Conservation (phyloP, 1,139 yeast species). For the Suhomyces kunorum region DNA sequence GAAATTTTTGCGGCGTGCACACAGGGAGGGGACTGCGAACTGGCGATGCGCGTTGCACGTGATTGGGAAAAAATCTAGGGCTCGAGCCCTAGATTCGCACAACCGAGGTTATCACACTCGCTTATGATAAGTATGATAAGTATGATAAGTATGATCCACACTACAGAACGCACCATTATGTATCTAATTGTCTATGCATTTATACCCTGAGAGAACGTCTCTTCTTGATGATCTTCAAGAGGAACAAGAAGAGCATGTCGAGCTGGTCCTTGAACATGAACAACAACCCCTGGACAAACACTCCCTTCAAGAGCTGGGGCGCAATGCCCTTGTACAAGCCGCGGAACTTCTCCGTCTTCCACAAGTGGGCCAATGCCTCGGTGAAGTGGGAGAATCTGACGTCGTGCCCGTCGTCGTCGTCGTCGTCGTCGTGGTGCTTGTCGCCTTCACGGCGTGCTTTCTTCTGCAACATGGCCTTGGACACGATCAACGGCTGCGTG, state of each 20-base stretch:
- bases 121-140: too few relatives aligned
- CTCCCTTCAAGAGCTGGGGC: constrained; percentile 82
- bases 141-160: too few relatives aligned
- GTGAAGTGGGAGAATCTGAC: constrained; percentile 51
- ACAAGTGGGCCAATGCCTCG: constrained; percentile 52
- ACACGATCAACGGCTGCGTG: constrained; percentile 84
- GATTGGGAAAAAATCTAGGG: background rate
- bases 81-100: background rate
- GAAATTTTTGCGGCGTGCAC: constrained; percentile 11
- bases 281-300: constrained; percentile 80
- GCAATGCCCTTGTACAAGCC: constrained; percentile 77
- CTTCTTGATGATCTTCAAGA: constrained; percentile 27
- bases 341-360: constrained; percentile 49
- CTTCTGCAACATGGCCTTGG: constrained; percentile 80
- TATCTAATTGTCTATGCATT: constrained; percentile 3
- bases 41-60: background rate
- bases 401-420: constrained; percentile 31
- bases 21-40: background rate
- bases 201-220: constrained; percentile 7
- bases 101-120: background rate
- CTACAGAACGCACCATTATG: too few relatives aligned
- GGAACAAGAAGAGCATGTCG: constrained; percentile 44
- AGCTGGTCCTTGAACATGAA: constrained; percentile 81
- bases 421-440: constrained; percentile 20
- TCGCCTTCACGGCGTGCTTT: constrained; percentile 28